Conservation (phyloP, 192 early-diverging fungal species). For the Podila clonocystis region DNA sequence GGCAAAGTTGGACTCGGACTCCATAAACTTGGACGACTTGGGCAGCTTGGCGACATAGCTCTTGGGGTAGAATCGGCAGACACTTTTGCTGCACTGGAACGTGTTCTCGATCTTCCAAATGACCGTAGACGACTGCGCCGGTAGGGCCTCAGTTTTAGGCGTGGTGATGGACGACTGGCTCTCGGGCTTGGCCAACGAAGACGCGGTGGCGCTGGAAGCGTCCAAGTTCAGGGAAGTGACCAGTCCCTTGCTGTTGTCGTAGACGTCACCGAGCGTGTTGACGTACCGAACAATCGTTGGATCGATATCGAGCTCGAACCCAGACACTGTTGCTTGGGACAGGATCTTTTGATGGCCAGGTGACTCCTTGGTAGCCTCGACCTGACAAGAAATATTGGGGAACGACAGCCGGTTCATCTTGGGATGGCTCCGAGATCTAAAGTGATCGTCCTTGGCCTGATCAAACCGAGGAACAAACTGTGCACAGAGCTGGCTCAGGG, state of each 20-base stretch:
- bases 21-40: slow-evolving; percentile 34
- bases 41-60: slow-evolving; percentile 54
- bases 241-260: slow-evolving; percentile 64
- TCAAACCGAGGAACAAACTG: slow-evolving; percentile 78
- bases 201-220: slow-evolving; percentile 22
- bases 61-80: slow-evolving; percentile 63
- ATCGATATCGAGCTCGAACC: slow-evolving; percentile 80
- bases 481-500: slow-evolving; percentile 65
- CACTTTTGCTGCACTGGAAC: slow-evolving; percentile 60
- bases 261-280: slow-evolving; percentile 70
- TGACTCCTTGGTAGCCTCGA: slow-evolving; percentile 50
- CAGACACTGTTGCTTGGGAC: slow-evolving; percentile 68
- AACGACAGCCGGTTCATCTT: slow-evolving; percentile 63
- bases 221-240: slow-evolving; percentile 62
- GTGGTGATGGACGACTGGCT: neutral
- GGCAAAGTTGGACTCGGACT: slow-evolving; percentile 40
- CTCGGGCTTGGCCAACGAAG: slow-evolving; percentile 6
- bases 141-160: slow-evolving; percentile 10
- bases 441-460: slow-evolving; percentile 66
- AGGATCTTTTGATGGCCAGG: slow-evolving; percentile 54
- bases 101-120: slow-evolving; percentile 60
- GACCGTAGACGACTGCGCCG: slow-evolving; percentile 21
- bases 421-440: slow-evolving; percentile 59
- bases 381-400: slow-evolving; percentile 63
- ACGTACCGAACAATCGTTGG: slow-evolving; percentile 72